A percentile compares a stretch with the other conserved stretches of the same genome.
phyloP scores from a whole-genome alignment of 1,284 basidiomycete genomes.

The Moesziomyces sp. region DNA sequence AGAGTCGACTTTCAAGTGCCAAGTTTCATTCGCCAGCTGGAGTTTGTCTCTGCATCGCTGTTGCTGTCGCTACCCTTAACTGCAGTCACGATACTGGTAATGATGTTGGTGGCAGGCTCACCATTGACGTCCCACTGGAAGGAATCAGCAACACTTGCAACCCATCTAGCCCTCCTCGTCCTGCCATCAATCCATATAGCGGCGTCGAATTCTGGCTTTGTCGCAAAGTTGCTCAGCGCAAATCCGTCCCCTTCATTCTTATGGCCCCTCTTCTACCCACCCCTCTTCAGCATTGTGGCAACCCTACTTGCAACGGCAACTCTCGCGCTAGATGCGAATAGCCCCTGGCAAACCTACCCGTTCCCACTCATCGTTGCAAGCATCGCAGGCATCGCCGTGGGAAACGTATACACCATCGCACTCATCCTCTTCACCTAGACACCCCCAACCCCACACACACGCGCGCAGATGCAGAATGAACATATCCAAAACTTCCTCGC shows the following conservation, averaged over 20 bases:
- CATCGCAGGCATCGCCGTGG: slow-evolving; percentile 6
- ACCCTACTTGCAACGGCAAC: slow-evolving; percentile 8
- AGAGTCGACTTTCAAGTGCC: background rate
- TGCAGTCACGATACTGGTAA: background rate
- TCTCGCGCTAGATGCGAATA: slow-evolving; percentile 30
- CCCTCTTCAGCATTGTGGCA: background rate
- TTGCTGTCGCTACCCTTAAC: slow-evolving; percentile 12
- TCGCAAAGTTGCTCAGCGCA: slow-evolving; percentile 13
- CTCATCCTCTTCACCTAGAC: slow-evolving; percentile 22
- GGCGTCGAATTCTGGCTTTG: background rate
- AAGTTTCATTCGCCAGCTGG: slow-evolving; percentile 25
- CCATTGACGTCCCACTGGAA: background rate
- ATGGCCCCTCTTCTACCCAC: slow-evolving; percentile 27
- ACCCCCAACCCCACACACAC: background rate
- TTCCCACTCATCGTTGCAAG: slow-evolving; percentile 25
- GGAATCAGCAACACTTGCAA: slow-evolving; percentile 4
- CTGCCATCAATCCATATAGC: slow-evolving; percentile 13
- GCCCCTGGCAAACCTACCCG: slow-evolving; percentile 35
- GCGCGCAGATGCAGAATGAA: too few relatives aligned
- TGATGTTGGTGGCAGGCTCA: slow-evolving; percentile 11
- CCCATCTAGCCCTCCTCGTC: slow-evolving; percentile 11
- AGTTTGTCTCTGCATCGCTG: slow-evolving; percentile 11
- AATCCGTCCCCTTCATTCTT: slow-evolving; percentile 21
- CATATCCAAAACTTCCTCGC: too few relatives aligned
- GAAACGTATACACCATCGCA: slow-evolving; percentile 10